Evolutionary conservation across 352 stramenopile genomes (phyloP).

Genomic region (Plasmopara halstedii): DNA sequence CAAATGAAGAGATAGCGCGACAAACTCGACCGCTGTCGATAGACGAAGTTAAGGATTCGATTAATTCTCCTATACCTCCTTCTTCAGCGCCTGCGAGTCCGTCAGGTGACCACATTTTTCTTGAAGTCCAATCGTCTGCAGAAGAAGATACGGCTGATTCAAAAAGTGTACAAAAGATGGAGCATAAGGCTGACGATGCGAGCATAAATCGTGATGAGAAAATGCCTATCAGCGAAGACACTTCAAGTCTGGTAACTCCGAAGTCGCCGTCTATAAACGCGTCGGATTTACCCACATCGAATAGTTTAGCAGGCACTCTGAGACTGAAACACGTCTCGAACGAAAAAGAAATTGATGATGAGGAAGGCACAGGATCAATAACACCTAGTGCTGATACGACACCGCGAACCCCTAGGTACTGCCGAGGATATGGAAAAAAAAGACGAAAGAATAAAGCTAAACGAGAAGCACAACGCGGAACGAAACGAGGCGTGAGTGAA

Average conservation of each 20-base stretch:
- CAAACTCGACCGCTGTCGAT: background rate
- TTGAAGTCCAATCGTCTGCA: conserved; percentile 12
- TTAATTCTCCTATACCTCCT: conserved; percentile 8
- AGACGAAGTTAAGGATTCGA: background rate
- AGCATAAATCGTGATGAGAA: background rate
- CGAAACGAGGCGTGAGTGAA: conserved; percentile 16
- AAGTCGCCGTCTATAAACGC: conserved; percentile 14
- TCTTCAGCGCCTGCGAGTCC: conserved; percentile 10
- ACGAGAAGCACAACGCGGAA: conserved; percentile 10
- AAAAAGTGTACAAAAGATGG: conserved; percentile 7
- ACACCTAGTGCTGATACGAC: conserved; percentile 19
- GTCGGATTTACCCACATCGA: conserved; percentile 6
- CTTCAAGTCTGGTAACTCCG: conserved; percentile 23
- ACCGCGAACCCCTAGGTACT: conserved; percentile 9
- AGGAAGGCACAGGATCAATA: conserved; percentile 26
- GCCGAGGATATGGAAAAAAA: conserved; percentile 30
- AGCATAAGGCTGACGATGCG: background rate
- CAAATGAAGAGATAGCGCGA: conserved; percentile 3
- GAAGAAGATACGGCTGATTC: conserved; percentile 14
- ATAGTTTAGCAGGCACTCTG: background rate
- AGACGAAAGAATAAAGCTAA: conserved; percentile 57
- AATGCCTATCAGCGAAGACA: conserved; percentile 2
- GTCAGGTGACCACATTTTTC: conserved; percentile 12
- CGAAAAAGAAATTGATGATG: conserved; percentile 41
- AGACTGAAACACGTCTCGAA: conserved; percentile 25